phyloP scores from a whole-genome alignment of 2,329 filamentous ascomycete genomes.

The Aspergillus sp. region DNA sequence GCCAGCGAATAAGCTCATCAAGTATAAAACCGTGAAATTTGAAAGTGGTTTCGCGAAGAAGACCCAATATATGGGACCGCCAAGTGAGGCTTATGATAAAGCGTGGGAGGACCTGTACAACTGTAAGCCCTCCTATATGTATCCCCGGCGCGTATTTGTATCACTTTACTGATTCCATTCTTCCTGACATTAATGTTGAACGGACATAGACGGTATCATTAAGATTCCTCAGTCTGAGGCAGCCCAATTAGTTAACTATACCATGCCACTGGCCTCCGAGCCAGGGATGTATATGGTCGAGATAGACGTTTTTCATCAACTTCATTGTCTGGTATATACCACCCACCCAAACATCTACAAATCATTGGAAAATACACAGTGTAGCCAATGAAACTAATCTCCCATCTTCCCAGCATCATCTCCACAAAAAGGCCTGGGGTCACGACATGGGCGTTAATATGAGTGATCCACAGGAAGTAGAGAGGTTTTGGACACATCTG shows the following conservation, averaged over 20 bases:
- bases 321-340: conserved; percentile 23
- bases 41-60: conserved; percentile 1
- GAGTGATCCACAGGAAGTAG: too few relatives aligned
- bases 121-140: background rate
- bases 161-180: too few relatives aligned
- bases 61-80: conserved; percentile 14
- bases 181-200: too few relatives aligned
- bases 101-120: conserved; percentile 18
- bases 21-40: conserved; percentile 13
- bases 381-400: background rate
- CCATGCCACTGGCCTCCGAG: conserved; percentile 13
- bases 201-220: conserved; percentile 10
- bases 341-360: too few relatives aligned
- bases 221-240: conserved; percentile 11
- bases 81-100: conserved; percentile 6
- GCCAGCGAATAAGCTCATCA: too few relatives aligned
- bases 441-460: too few relatives aligned
- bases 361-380: too few relatives aligned
- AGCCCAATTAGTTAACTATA: conserved; percentile 12
- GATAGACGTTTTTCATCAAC: conserved; percentile 24
- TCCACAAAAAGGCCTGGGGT: too few relatives aligned
- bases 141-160: too few relatives aligned
- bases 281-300: conserved; percentile 14
- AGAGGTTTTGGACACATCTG: conserved; percentile 1
- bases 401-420: too few relatives aligned